Percentiles rank a stretch among this genome's conserved stretches.
These are phyloP conservation scores for Aspergillus hancockii DNA, from an alignment of 495 filamentous ascomycete genomes.

Conservation along the genomic window DNA sequence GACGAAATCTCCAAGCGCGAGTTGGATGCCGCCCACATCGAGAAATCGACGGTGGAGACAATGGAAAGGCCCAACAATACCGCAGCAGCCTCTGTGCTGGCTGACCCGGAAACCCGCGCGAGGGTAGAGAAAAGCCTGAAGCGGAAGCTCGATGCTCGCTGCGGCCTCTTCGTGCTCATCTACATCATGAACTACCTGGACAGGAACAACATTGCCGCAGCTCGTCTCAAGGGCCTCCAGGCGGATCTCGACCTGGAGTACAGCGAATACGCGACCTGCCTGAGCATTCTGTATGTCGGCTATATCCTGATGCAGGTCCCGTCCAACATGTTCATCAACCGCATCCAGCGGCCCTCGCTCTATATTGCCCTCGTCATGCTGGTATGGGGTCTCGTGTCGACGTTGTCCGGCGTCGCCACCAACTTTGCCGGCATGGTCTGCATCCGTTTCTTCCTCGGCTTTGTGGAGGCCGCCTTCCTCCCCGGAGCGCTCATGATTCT, in stretches of 20 bases:
- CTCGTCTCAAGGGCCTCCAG: slow-evolving; percentile 52
- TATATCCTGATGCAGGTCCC: slow-evolving; percentile 38
- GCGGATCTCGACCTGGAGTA: slow-evolving; percentile 46
- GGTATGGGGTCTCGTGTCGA: slow-evolving; percentile 66
- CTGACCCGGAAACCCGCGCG: slow-evolving; percentile 3
- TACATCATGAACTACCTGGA: slow-evolving; percentile 43
- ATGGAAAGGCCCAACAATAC: too few relatives aligned
- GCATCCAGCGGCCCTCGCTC: slow-evolving; percentile 51
- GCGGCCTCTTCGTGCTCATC: slow-evolving; percentile 33
- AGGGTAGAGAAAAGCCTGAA: slow-evolving; percentile 32
- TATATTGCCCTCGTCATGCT: slow-evolving; percentile 67
- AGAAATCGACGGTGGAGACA: too few relatives aligned
- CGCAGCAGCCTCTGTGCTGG: neutral
- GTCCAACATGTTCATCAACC: slow-evolving; percentile 45
- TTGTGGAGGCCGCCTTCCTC: slow-evolving; percentile 52
- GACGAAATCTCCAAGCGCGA: too few relatives aligned
- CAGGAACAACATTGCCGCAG: slow-evolving; percentile 57
- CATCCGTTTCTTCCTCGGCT: slow-evolving; percentile 67
- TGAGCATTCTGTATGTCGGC: slow-evolving; percentile 71
- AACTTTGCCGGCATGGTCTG: slow-evolving; percentile 60
- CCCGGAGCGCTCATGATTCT: slow-evolving; percentile 47
- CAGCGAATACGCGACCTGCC: slow-evolving; percentile 55
- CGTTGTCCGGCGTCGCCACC: slow-evolving; percentile 52
- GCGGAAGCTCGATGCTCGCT: slow-evolving; percentile 35
- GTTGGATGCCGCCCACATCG: too few relatives aligned